Evolutionary conservation across 305 asterid genomes (phyloP), one percentile per base, ranked within the genome.

Genomic region (Solanum aculeatissimum): DNA sequence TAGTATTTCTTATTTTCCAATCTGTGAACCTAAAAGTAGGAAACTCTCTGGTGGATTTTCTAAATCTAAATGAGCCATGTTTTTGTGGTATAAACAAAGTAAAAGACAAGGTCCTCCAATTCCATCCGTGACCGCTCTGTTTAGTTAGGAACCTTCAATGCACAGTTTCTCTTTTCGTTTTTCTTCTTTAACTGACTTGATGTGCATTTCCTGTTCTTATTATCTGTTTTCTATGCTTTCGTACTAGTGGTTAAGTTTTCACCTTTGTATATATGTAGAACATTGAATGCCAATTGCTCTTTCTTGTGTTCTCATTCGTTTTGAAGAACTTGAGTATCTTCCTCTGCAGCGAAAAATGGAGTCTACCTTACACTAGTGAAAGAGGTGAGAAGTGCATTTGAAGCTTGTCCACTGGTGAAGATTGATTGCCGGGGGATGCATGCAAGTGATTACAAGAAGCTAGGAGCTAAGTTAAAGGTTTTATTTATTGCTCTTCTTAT

Each of bases 381-480:
- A 89, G 99, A 96, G 54, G 99, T 94, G 84, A 92, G 97, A 87
- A 87, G 85, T 69, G 98, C 98, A 60, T 96, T 96, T 75, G 98
- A 96, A 92, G 99, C 96, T 74, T 96, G 94, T 14, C 86, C 88
- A 57, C 66, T 96, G 89, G 99, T 91, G 89, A 95, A 91, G 91
- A 89, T 96, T 65, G 97, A 96, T 83, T 95, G 99, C 92, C 92
- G 85, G 91, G 99, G 99, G 82, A 77, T 96, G 93, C 92, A 93
- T 38, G 88, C 99, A 27, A 95, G 98, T 87, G 99, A 96, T 86
- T 96, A 96, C 89, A 96, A 96, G 92, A 95, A 93, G 92, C 38
- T 96, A 18, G 99, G 99, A 65, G 99, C 98, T 81, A 96, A 96
- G 90, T 91, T 96, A 68, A 96, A 92, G 98, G 98, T 96, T 82